These are phyloP conservation scores for Turritis glabra DNA, from an alignment of 345 rosid species.

Conservation along the genomic window DNA sequence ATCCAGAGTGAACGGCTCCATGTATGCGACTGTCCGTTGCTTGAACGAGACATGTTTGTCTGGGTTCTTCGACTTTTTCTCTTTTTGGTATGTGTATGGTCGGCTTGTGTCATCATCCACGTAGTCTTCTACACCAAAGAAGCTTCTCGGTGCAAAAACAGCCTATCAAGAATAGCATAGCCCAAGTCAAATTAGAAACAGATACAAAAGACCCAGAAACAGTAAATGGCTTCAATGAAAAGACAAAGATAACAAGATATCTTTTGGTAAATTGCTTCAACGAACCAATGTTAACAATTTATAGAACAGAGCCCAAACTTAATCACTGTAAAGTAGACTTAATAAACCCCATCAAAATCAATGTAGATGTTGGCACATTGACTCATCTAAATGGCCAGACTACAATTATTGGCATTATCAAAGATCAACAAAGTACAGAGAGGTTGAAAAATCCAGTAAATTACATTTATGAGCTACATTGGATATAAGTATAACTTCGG, in stretches of 20 bases:
- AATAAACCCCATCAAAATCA: not conserved
- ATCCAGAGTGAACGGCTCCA: slow-evolving; percentile 91
- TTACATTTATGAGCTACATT: not conserved
- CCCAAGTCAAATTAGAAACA: not conserved
- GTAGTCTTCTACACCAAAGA: slow-evolving; percentile 95
- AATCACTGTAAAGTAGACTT: not conserved
- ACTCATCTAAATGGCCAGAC: not conserved
- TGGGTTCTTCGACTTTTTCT: slow-evolving; percentile 78
- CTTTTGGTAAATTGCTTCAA: too few species aligned
- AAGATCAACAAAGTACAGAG: not conserved
- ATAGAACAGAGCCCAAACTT: not conserved
- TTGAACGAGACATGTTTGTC: slow-evolving; percentile 82
- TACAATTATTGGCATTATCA: not conserved
- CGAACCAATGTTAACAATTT: not conserved
- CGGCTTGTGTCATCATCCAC: slow-evolving; percentile 84
- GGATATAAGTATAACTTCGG: too few species aligned
- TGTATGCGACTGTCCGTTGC: slow-evolving; percentile 72
- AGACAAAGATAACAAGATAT: not conserved
- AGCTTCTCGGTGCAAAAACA: slow-evolving; percentile 73
- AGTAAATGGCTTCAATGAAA: not conserved
- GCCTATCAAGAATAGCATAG: slow-evolving; percentile 42
- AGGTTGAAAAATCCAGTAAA: not conserved
- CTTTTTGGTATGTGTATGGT: slow-evolving; percentile 89
- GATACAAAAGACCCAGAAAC: not conserved
- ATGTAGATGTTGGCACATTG: not conserved